Evolutionary conservation across 2,329 filamentous ascomycete genomes (phyloP).

Genomic region (Hypoxylon sp.): DNA sequence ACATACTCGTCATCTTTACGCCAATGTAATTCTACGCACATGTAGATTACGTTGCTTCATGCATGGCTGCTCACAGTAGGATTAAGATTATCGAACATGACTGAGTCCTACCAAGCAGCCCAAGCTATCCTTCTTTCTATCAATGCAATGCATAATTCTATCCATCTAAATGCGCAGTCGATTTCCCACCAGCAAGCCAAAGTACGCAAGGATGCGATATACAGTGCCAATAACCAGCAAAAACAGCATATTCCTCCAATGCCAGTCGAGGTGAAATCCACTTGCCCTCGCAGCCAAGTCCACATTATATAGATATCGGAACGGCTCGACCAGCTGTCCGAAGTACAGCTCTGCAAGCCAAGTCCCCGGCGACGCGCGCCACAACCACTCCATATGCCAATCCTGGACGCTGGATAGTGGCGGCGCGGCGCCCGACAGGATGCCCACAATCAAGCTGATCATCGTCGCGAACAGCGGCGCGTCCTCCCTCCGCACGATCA

Average conservation of each 20-base stretch:
- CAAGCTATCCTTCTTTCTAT: neutral
- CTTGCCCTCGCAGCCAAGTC: slow-evolving; percentile 59
- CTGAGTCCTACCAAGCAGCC: neutral
- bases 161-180: slow-evolving; percentile 51
- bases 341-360: slow-evolving; percentile 72
- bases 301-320: slow-evolving; percentile 66
- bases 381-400: slow-evolving; percentile 70
- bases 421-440: slow-evolving; percentile 68
- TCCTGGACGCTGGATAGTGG: slow-evolving; percentile 62
- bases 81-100: neutral
- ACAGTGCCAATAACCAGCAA: slow-evolving; percentile 61
- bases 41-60: neutral
- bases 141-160: neutral
- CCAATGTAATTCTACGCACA: neutral
- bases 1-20: neutral
- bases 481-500: slow-evolving; percentile 69
- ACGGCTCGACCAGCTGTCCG: slow-evolving; percentile 64
- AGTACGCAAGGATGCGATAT: slow-evolving; percentile 63
- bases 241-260: slow-evolving; percentile 62
- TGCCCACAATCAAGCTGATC: slow-evolving; percentile 66
- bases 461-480: slow-evolving; percentile 71
- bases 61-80: neutral
- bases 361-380: slow-evolving; percentile 67
- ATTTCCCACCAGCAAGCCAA: slow-evolving; percentile 56
- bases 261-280: slow-evolving; percentile 64